A percentile compares a stretch with the other conserved stretches of the same genome.
Conservation (phyloP, 192 early-diverging fungal species). For the Mortierella hygrophila region DNA sequence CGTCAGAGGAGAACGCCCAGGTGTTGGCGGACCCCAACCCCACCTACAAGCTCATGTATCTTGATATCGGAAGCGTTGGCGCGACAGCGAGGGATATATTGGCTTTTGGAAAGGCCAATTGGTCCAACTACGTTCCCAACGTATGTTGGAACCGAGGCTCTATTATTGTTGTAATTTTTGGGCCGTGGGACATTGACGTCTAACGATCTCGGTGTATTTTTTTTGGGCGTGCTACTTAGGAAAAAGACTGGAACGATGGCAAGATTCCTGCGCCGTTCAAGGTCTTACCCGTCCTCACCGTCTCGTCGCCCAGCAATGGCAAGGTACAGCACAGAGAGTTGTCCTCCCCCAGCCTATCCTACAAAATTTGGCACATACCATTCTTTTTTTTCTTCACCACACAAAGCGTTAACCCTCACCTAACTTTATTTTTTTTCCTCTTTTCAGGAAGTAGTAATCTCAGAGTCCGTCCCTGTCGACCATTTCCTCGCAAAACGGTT, state of each 20-base stretch:
- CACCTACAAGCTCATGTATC: conserved; percentile 23
- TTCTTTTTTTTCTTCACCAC: not conserved
- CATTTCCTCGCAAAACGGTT: conserved; percentile 25
- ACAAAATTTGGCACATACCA: too few relatives aligned
- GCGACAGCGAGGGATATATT: conserved; percentile 28
- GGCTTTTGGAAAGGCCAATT: conserved; percentile 38
- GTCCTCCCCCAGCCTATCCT: not conserved
- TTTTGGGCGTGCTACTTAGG: not conserved
- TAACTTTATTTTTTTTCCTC: not conserved
- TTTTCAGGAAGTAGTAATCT: not conserved
- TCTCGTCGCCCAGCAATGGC: not conserved
- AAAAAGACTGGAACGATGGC: not conserved
- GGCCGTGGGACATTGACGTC: not conserved
- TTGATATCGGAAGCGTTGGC: conserved; percentile 14
- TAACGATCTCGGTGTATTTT: not conserved
- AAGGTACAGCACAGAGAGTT: not conserved
- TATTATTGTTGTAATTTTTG: not conserved
- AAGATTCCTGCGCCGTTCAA: not conserved
- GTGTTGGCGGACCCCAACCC: conserved; percentile 23
- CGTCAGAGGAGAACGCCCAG: conserved; percentile 22
- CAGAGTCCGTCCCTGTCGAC: conserved; percentile 28
- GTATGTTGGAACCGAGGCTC: not conserved
- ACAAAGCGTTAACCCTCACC: too few relatives aligned
- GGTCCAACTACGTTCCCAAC: conserved; percentile 8
- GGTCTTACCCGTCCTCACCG: not conserved